Conservation (phyloP, 345 rosid genomes). For the Crucihimalaya himalaica region DNA sequence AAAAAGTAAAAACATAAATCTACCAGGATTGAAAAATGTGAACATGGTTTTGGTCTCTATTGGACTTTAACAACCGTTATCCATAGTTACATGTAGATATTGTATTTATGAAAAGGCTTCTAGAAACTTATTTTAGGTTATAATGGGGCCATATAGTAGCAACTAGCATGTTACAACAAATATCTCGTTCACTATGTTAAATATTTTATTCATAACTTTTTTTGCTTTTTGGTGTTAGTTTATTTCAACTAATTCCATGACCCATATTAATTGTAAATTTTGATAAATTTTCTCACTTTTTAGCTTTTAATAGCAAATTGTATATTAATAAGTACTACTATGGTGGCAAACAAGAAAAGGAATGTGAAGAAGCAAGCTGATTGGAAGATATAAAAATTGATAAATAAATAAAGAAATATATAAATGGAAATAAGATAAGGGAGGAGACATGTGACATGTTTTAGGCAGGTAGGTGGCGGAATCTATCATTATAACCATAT, state of each 20-base stretch:
- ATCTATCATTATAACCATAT: slow-evolving; percentile 42
- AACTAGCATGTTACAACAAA: slow-evolving; percentile 21
- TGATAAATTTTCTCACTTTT: too few species aligned
- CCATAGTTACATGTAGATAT: slow-evolving; percentile 6
- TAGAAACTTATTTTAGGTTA: slow-evolving; percentile 26
- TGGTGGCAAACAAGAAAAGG: slow-evolving; percentile 17
- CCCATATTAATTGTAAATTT: neutral
- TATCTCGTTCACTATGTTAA: neutral
- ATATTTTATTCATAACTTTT: neutral
- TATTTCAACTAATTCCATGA: neutral
- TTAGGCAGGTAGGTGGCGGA: slow-evolving; percentile 42
- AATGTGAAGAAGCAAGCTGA: slow-evolving; percentile 26
- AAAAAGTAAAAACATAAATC: neutral
- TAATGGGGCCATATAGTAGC: slow-evolving; percentile 23
- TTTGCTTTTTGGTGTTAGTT: neutral
- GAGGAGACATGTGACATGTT: slow-evolving; percentile 43
- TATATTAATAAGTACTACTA: too few species aligned
- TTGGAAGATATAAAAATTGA: slow-evolving; percentile 1
- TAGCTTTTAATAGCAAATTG: too few species aligned
- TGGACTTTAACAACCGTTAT: slow-evolving; percentile 26
- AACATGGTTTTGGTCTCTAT: slow-evolving; percentile 13
- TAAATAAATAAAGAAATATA: neutral
- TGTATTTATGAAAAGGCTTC: slow-evolving; percentile 25
- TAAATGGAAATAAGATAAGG: slow-evolving; percentile 29
- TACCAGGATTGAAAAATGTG: slow-evolving; percentile 17